phyloP scores from a whole-genome alignment of 495 filamentous ascomycete genomes.

The Daldinia loculata region DNA sequence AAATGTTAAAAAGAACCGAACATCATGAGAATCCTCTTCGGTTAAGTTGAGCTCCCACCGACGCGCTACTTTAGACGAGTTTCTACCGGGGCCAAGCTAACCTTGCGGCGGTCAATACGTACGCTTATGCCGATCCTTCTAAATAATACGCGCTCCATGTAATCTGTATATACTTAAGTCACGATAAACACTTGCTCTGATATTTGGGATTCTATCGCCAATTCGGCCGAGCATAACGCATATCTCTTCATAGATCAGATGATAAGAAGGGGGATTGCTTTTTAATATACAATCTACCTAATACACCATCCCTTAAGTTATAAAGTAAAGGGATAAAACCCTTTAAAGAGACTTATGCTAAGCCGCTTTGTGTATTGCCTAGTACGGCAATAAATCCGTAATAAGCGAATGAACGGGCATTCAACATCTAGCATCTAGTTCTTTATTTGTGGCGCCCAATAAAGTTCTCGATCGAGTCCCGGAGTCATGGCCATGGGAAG shows the following conservation, averaged over 20 bases:
- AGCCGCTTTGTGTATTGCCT: constrained; percentile 10
- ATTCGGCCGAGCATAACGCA: not conserved
- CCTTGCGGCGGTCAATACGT: constrained; percentile 16
- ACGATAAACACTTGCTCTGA: not conserved
- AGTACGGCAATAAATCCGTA: constrained; percentile 27
- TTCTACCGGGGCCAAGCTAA: constrained; percentile 19
- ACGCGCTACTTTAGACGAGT: constrained; percentile 14
- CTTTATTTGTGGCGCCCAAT: constrained; percentile 35
- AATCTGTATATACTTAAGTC: not conserved
- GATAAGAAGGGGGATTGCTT: not conserved
- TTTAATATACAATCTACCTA: not conserved
- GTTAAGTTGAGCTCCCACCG: constrained; percentile 21
- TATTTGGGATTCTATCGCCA: not conserved
- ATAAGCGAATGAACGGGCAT: constrained; percentile 22
- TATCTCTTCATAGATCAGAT: not conserved
- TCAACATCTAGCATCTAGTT: constrained; percentile 15
- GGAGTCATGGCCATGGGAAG: constrained; percentile 37
- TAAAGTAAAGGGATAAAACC: not conserved
- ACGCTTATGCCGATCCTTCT: constrained; percentile 27
- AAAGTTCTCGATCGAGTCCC: constrained; percentile 24
- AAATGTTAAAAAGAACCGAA: not conserved
- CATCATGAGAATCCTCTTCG: constrained; percentile 4
- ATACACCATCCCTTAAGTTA: not conserved
- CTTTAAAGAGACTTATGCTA: not conserved
- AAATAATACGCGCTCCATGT: constrained; percentile 15